Conservation (phyloP, 78 protist genomes). For the Guillardia theta region DNA sequence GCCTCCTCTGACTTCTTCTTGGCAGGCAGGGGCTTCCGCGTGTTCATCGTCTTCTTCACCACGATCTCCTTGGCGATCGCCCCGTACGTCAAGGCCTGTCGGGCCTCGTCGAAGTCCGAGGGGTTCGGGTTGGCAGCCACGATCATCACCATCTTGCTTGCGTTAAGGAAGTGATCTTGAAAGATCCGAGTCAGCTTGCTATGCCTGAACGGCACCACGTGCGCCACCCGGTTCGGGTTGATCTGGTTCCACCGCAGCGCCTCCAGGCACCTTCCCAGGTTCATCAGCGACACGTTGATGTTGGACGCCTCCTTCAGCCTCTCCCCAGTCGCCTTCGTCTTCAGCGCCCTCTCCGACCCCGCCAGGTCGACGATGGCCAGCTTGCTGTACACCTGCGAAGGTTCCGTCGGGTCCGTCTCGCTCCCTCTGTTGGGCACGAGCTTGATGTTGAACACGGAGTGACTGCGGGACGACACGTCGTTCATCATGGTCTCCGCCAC, state of each 20-base stretch:
- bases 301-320: conserved; percentile 65
- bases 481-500: conserved; percentile 74
- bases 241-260: conserved; percentile 63
- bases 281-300: conserved; percentile 71
- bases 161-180: not conserved
- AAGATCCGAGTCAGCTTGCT: conserved; percentile 65
- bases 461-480: conserved; percentile 61
- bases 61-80: conserved; percentile 4
- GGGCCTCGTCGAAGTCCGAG: not conserved
- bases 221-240: conserved; percentile 1
- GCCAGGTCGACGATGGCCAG: conserved; percentile 77
- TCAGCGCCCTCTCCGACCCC: conserved; percentile 68
- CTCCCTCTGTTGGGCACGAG: conserved; percentile 1
- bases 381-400: conserved; percentile 17
- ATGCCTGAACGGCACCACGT: conserved; percentile 77
- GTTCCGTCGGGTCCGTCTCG: not conserved
- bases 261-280: conserved; percentile 67
- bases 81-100: not conserved
- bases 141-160: not conserved
- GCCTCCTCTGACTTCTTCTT: not conserved
- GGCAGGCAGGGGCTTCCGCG: not conserved
- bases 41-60: conserved; percentile 17
- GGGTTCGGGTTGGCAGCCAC: not conserved
- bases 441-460: conserved; percentile 60
- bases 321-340: conserved; percentile 60